Evolutionary conservation across 202 grass and related monocot genomes (phyloP), one percentile per base, ranked within the genome.

Genomic region (Cymbopogon flexuosus): DNA sequence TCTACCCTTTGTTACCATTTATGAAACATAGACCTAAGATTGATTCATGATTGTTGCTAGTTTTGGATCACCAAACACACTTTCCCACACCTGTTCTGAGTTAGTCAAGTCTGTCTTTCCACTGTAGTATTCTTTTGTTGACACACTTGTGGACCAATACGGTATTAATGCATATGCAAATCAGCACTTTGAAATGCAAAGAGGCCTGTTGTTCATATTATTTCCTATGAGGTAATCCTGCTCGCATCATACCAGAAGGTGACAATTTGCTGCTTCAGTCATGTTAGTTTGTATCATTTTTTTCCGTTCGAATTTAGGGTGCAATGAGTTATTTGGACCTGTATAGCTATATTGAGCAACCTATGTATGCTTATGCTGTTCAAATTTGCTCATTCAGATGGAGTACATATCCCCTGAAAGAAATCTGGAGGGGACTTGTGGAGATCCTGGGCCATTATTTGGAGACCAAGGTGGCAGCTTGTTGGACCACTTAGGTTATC

Each of bases 401-500:
- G 88, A 89, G 43, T 89, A 83, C 83, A 59, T 86, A 69, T 86
- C 88, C 62, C 88, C 88, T 86, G 83, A 89, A 63, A 89, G 83
- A 74, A 79, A 41, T 63, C 68, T 90, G n/a, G 88, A 90, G 30
- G 84, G 88, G 41, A 39, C 79, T 79, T 83, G 75, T 86, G 79
- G 79, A 86, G 79, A 83, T 67, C 68, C 79, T 58, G 88, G 69
- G 6, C 75, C 69, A 11, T 75, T 86, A 39, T 90, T 83, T 86
- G 75, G 35, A 75, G 88, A 83, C 73, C 79, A 83, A 75, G 79
- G 79, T 83, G 35, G 33, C 61, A 74, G 83, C 83, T 70, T 86
- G 68, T 78, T 86, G 79, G 87, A 90, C 29, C 77, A 85, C 79
- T 79, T 90, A 84, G 75, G 69, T 70, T 90, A 83, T 70, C 83